A percentile compares a stretch with the other conserved stretches of the same genome.
Conservation (phyloP, 2,329 filamentous ascomycete species). For the Aspergillus terreus region DNA sequence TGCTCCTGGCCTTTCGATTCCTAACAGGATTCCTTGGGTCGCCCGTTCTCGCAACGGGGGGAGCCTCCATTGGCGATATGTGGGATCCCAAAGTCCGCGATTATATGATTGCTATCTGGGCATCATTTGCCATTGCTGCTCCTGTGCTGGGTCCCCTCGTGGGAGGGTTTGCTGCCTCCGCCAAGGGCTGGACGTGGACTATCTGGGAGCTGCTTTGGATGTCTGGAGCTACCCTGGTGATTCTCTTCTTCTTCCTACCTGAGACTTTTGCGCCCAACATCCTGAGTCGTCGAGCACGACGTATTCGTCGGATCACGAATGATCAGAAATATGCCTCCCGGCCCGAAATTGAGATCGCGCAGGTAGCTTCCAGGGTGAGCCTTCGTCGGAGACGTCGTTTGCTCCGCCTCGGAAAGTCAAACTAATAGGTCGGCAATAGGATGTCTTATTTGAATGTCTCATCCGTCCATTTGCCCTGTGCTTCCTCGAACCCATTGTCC, state of each 20-base stretch:
- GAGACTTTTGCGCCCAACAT: conserved; percentile 54
- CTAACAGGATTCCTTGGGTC: conserved; percentile 53
- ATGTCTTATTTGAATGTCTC: neutral
- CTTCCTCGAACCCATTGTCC: conserved; percentile 8
- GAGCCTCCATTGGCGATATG: conserved; percentile 42
- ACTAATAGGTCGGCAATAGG: neutral
- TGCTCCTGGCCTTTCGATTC: conserved; percentile 53
- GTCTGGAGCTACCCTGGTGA: conserved; percentile 28
- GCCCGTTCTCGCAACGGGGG: conserved; percentile 4
- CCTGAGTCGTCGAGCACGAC: conserved; percentile 51
- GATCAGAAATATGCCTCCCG: conserved; percentile 51
- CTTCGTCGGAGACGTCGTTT: neutral
- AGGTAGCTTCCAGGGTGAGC: neutral
- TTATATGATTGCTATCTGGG: conserved; percentile 52
- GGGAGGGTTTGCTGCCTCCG: conserved; percentile 55
- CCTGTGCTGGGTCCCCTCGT: conserved; percentile 54
- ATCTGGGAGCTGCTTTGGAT: conserved; percentile 45
- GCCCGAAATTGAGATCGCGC: conserved; percentile 52
- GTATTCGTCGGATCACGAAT: conserved; percentile 52
- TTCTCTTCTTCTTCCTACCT: conserved; percentile 55
- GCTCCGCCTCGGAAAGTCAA: neutral
- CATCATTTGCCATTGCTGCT: conserved; percentile 48
- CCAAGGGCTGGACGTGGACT: conserved; percentile 45
- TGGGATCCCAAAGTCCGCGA: neutral
- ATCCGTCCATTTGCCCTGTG: neutral